Evolutionary conservation across 2,329 filamentous ascomycete species (phyloP).

Genomic region (Colletotrichum musae): DNA sequence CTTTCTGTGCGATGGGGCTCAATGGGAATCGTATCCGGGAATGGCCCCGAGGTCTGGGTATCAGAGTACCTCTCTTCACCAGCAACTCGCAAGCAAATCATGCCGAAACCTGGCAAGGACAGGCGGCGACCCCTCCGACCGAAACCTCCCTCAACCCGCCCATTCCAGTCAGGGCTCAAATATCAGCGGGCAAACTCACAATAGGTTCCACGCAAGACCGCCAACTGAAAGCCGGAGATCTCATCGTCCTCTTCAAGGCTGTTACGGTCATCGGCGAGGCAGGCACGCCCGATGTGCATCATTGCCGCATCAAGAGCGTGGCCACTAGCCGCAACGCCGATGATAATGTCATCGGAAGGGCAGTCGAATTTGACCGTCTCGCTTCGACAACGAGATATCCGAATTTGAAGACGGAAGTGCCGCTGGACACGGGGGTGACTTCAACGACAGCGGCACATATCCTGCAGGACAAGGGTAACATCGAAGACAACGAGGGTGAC

Average conservation of each 20-base stretch:
- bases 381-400: not conserved
- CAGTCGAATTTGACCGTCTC: constrained; percentile 27
- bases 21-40: constrained; percentile 55
- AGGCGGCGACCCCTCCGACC: not conserved
- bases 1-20: constrained; percentile 81
- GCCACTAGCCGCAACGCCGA: constrained; percentile 47
- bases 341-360: constrained; percentile 46
- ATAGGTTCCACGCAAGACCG: constrained; percentile 44
- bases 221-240: constrained; percentile 28
- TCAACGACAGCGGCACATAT: not conserved
- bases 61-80: constrained; percentile 49
- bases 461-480: not conserved
- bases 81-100: not conserved
- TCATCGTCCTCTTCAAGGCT: constrained; percentile 30
- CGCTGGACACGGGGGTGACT: not conserved
- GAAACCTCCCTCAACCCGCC: constrained; percentile 14
- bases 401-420: not conserved
- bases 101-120: too few relatives aligned
- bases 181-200: constrained; percentile 44
- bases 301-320: constrained; percentile 31
- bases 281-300: constrained; percentile 18
- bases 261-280: not conserved
- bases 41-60: constrained; percentile 58
- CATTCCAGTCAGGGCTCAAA: constrained; percentile 17
- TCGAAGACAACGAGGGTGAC: constrained; percentile 19